Conservation (phyloP, 129 eudicot species). For the Saussurea involucrata region DNA sequence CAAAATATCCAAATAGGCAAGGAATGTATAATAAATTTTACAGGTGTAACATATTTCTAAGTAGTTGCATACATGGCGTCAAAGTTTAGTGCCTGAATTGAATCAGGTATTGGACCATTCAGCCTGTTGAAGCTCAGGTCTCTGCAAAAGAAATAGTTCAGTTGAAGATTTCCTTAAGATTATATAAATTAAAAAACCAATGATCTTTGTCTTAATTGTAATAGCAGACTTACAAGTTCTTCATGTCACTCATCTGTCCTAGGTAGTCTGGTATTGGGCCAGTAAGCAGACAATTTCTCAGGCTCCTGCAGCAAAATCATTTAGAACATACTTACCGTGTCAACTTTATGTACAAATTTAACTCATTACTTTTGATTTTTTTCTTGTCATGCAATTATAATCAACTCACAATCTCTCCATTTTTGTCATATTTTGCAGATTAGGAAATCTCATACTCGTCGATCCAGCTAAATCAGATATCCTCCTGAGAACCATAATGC, state of each 20-base stretch:
- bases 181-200: not conserved
- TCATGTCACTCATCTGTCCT: conserved; percentile 28
- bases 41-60: not conserved
- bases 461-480: conserved; percentile 59
- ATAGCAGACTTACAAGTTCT: conserved; percentile 50
- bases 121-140: conserved; percentile 75
- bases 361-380: not conserved
- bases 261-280: conserved; percentile 62
- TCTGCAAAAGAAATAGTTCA: conserved; percentile 38
- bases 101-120: conserved; percentile 47
- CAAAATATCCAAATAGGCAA: not conserved
- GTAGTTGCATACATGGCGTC: conserved; percentile 42
- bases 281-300: conserved; percentile 67
- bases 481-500: conserved; percentile 48
- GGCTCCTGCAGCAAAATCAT: conserved; percentile 40
- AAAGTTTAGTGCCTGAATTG: conserved; percentile 15
- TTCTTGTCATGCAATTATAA: not conserved
- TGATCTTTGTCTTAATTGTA: not conserved
- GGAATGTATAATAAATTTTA: not conserved
- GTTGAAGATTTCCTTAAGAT: not conserved
- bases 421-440: conserved; percentile 33
- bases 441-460: conserved; percentile 43
- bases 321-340: not conserved
- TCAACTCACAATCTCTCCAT: conserved; percentile 46
- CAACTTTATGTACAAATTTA: not conserved